These are phyloP conservation scores for Aspergillus phoenicis DNA, from an alignment of 2,329 filamentous ascomycete species.

Conservation along the genomic window DNA sequence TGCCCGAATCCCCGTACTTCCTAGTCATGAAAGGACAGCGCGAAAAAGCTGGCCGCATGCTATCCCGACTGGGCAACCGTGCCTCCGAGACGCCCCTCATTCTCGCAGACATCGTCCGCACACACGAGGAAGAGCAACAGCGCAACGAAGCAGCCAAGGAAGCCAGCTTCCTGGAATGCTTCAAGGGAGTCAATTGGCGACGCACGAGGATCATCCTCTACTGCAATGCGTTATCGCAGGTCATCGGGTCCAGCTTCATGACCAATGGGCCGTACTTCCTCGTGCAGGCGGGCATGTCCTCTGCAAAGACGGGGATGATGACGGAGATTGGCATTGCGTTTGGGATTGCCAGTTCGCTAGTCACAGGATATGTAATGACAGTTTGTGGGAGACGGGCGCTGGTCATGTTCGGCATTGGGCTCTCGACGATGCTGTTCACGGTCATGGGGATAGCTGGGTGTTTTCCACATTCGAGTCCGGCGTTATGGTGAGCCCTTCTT, in stretches of 20 bases:
- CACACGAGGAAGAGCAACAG: neutral
- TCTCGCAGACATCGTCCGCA: neutral
- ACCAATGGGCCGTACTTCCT: slow-evolving; percentile 8
- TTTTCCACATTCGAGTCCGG: neutral
- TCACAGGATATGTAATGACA: neutral
- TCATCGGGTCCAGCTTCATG: slow-evolving; percentile 5
- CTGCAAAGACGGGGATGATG: slow-evolving; percentile 1
- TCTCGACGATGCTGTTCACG: neutral
- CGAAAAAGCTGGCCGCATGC: neutral
- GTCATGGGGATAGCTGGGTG: slow-evolving; percentile 1
- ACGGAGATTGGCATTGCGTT: slow-evolving; percentile 5
- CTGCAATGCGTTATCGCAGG: slow-evolving; percentile 1
- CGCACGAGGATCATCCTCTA: slow-evolving; percentile 13
- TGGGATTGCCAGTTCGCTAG: neutral
- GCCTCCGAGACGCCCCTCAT: neutral
- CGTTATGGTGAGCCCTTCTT: neutral
- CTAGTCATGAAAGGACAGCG: neutral
- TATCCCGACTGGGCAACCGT: neutral
- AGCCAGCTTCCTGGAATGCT: neutral
- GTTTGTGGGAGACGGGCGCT: neutral
- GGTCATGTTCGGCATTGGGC: slow-evolving; percentile 1
- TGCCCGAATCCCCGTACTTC: slow-evolving; percentile 7
- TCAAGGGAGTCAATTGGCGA: slow-evolving; percentile 3
- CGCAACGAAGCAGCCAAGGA: neutral
- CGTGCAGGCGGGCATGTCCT: slow-evolving; percentile 3